A percentile compares a stretch with the other conserved stretches of the same genome.
These are phyloP conservation scores for Azolla pinnata DNA, from an alignment of 75 land plant genomes.

Conservation along the genomic window DNA sequence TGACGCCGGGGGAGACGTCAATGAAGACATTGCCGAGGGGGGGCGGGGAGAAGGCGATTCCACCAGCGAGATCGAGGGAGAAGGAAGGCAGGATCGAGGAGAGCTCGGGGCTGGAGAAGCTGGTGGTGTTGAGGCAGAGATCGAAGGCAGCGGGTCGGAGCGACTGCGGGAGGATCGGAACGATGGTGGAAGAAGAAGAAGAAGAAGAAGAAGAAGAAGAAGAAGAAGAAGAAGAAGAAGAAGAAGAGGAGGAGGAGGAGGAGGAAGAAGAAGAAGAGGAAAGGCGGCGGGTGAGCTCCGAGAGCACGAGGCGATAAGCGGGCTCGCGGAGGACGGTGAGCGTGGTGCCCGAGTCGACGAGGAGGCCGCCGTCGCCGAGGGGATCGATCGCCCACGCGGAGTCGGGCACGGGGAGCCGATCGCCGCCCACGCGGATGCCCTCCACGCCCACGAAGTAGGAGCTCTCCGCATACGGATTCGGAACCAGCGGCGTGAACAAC, in stretches of 20 bases:
- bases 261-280: constrained; percentile 5
- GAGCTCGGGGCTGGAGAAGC: constrained; percentile 6
- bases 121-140: constrained; percentile 28
- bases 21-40: constrained; percentile 43
- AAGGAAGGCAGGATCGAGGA: constrained; percentile 15
- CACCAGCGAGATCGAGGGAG: no score
- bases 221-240: constrained; percentile 28
- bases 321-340: constrained; percentile 31
- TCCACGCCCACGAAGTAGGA: constrained; percentile 45
- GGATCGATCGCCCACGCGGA: constrained; percentile 46
- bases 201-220: not conserved
- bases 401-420: constrained; percentile 22
- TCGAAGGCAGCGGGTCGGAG: constrained; percentile 20
- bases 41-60: constrained; percentile 33
- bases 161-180: constrained; percentile 17
- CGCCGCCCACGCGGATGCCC: constrained; percentile 19
- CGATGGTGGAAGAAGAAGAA: constrained; percentile 9
- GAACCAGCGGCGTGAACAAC: constrained; percentile 45
- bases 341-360: constrained; percentile 68
- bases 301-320: constrained; percentile 27
- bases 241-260: constrained; percentile 20
- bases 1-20: constrained; percentile 26
- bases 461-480: constrained; percentile 37
- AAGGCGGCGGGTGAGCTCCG: not conserved
- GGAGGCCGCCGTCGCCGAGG: constrained; percentile 52